Conservation (phyloP, 768 basidiomycete genomes). For the Mycena rebaudengoi region DNA sequence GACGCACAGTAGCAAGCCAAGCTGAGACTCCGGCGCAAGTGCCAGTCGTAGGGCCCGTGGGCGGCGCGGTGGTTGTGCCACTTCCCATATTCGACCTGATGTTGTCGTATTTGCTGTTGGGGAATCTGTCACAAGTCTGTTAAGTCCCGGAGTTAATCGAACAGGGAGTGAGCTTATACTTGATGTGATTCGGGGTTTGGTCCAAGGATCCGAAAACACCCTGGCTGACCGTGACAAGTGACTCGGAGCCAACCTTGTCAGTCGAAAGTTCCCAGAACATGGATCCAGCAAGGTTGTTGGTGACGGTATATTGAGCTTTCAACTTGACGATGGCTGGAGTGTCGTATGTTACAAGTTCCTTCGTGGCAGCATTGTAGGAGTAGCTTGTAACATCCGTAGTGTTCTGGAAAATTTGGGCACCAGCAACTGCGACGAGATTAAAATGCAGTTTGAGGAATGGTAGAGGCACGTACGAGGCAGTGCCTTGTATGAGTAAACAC, state of each 20-base stretch:
- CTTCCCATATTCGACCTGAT: constrained; percentile 68
- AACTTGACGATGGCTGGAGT: constrained; percentile 68
- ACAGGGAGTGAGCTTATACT: too few relatives aligned
- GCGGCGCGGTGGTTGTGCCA: constrained; percentile 33
- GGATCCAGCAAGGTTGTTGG: constrained; percentile 68
- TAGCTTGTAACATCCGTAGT: constrained; percentile 76
- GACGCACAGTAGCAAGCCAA: constrained; percentile 55
- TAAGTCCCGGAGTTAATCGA: too few relatives aligned
- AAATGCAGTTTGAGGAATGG: background rate
- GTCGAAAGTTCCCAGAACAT: constrained; percentile 82
- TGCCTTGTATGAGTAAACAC: constrained; percentile 79
- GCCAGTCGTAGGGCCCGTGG: constrained; percentile 34
- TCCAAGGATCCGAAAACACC: constrained; percentile 62
- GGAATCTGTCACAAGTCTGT: constrained; percentile 51
- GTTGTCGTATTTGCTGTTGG: constrained; percentile 77
- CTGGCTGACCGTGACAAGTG: constrained; percentile 62
- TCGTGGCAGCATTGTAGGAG: constrained; percentile 73
- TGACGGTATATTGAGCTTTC: constrained; percentile 74
- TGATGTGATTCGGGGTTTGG: constrained; percentile 70
- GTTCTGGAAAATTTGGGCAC: constrained; percentile 72
- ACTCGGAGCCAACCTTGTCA: constrained; percentile 66
- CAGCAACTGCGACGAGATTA: constrained; percentile 47
- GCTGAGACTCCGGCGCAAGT: constrained; percentile 52
- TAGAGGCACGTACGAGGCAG: constrained; percentile 60
- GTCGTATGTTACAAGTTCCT: constrained; percentile 81